Conservation (phyloP, 129 eudicot species). For the Apium graveolens region DNA sequence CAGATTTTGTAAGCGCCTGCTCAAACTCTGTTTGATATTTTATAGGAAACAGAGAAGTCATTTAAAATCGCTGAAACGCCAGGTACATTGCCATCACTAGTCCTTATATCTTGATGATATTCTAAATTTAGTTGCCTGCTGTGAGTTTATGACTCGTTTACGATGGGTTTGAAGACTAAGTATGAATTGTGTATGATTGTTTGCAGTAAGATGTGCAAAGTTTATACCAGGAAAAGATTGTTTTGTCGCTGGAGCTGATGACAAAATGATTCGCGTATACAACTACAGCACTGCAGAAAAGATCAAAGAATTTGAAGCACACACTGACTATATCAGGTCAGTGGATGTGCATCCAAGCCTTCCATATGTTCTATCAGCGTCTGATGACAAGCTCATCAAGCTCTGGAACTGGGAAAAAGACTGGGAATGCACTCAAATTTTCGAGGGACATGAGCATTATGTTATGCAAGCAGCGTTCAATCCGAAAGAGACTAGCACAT, state of each 20-base stretch:
- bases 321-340: slow-evolving; percentile 32
- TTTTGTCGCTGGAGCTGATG: slow-evolving; percentile 42
- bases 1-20: background rate
- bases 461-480: slow-evolving; percentile 38
- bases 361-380: slow-evolving; percentile 34
- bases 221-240: slow-evolving; percentile 29
- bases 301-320: slow-evolving; percentile 37
- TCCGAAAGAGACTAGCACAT: slow-evolving; percentile 30
- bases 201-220: slow-evolving; percentile 28
- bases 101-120: background rate
- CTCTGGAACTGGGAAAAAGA: slow-evolving; percentile 47
- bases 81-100: background rate
- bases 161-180: background rate
- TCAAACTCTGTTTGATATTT: background rate
- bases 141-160: background rate
- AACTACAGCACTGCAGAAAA: slow-evolving; percentile 30
- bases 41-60: background rate
- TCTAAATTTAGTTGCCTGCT: background rate
- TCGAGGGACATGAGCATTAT: slow-evolving; percentile 38
- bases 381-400: slow-evolving; percentile 39
- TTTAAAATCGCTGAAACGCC: background rate
- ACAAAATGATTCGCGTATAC: slow-evolving; percentile 28
- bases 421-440: slow-evolving; percentile 35
- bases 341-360: slow-evolving; percentile 34
- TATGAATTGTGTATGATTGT: background rate